These are phyloP conservation scores for Suillus decipiens DNA, from an alignment of 768 basidiomycete genomes.

Conservation along the genomic window DNA sequence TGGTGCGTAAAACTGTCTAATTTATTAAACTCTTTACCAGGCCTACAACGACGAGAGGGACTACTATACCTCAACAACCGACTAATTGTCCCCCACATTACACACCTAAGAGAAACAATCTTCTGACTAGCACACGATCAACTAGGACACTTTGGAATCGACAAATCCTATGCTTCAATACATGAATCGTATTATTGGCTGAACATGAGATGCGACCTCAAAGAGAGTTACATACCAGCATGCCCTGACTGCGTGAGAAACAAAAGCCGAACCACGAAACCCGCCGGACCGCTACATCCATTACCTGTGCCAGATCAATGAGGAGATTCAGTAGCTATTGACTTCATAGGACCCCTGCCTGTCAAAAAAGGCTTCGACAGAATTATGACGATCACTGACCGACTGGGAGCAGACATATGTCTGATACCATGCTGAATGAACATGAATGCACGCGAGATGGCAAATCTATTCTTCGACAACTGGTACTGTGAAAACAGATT, in stretches of 20 bases:
- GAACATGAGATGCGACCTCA: constrained; percentile 7
- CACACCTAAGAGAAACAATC: too few relatives aligned
- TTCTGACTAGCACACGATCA: too few relatives aligned
- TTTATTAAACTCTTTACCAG: too few relatives aligned
- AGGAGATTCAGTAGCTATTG: constrained; percentile 28
- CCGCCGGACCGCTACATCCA: constrained; percentile 25
- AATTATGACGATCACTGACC: constrained; percentile 28
- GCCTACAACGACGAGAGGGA: too few relatives aligned
- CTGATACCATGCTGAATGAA: constrained; percentile 14
- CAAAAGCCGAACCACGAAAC: constrained; percentile 31
- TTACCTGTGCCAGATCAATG: constrained; percentile 11
- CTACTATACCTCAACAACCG: too few relatives aligned
- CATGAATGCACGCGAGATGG: constrained; percentile 20
- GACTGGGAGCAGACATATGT: not conserved
- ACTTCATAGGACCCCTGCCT: constrained; percentile 40
- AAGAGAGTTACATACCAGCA: constrained; percentile 12
- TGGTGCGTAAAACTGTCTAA: too few relatives aligned
- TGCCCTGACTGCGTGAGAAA: constrained; percentile 34
- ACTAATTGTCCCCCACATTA: too few relatives aligned
- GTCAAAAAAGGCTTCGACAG: constrained; percentile 30
- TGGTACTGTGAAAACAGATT: constrained; percentile 37
- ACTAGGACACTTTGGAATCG: not conserved
- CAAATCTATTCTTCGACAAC: constrained; percentile 23
- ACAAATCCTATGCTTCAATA: constrained; percentile 32
- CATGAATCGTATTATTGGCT: constrained; percentile 27